Percentiles rank a stretch among this genome's conserved stretches.
phyloP scores from a whole-genome alignment of 805 yeast species.

The Kodamaea kaohsiungensis region DNA sequence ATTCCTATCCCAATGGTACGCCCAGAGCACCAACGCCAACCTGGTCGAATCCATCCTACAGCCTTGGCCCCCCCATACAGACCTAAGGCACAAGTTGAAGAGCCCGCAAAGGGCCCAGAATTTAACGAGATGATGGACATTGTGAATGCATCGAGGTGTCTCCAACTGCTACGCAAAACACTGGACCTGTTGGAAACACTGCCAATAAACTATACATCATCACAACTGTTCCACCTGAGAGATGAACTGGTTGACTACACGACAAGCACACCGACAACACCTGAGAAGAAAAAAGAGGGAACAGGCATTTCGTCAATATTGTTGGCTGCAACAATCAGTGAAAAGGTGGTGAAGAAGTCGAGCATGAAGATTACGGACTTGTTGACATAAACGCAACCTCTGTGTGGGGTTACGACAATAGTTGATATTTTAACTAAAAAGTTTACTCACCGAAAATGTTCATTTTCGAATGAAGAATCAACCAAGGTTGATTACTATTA shows the following conservation, averaged over 20 bases:
- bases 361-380: conserved; percentile 35
- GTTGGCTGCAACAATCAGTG: conserved; percentile 27
- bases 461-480: neutral
- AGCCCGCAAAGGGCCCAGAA: neutral
- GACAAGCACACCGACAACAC: conserved; percentile 1
- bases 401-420: neutral
- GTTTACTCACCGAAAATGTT: neutral
- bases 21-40: neutral
- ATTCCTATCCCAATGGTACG: neutral
- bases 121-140: conserved; percentile 28
- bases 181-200: conserved; percentile 8
- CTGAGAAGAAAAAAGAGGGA: neutral
- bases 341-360: conserved; percentile 10
- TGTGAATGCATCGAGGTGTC: conserved; percentile 38
- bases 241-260: neutral
- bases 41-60: neutral
- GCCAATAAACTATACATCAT: conserved; percentile 11
- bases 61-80: conserved; percentile 2
- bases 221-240: neutral
- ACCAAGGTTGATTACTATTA: neutral
- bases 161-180: conserved; percentile 28
- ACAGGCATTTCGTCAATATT: conserved; percentile 33
- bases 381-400: conserved; percentile 15
- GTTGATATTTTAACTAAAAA: neutral
- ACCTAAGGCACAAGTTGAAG: neutral